Base-by-base conservation (phyloP, 2,329 filamentous ascomycete species). In the Rutstroemia sydowiana region DNA sequence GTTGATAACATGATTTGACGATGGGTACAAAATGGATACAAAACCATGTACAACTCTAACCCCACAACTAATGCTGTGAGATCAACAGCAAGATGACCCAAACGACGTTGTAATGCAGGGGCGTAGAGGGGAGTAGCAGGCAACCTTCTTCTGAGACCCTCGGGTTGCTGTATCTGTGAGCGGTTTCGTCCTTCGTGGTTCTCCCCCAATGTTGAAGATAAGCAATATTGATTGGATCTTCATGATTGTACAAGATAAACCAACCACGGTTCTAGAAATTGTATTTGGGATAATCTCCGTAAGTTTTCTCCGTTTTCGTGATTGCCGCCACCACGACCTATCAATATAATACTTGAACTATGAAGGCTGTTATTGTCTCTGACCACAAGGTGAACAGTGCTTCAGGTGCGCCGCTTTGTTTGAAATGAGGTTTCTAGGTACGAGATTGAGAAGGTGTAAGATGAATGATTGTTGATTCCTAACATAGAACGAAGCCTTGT, bases 61-160 rank as follows among this genome's bases (percentile, higher is more conserved):
- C 48, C 48, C 48, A 46, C 48, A 45, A 26, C 16, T 30, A 31
- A 36, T 45, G 41, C 37, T n/a, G 48, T 45, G 48, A 41, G 23
- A 39, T 32, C 23, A 39, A 14, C 45, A 40, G 45, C 45, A 39
- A 23, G 31, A 51, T 30, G 23, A 28, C 41, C 48, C n/a, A n/a
- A 51, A 45, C 31, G 41, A 46, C 23, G 48, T 51, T 51, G 32
- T 30, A 51, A 51, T 23, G 41, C 41, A 51, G 41, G 48, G 48
- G 48, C 48, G 40, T 23, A 43, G 21, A 43, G 40, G 40, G 40
- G n/a, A 51, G 41, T 37, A 51, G 48, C 48, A 50, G 32, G 48
- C 23, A 51, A 42, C 48, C 48, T 21, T 41, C 16, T 23, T 21
- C 14, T 37, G 34, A 37, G 18, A 13, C 20, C 18, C 37, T 41